phyloP scores from a whole-genome alignment of 495 filamentous ascomycete species.

The Penicillium atrosanguineum region DNA sequence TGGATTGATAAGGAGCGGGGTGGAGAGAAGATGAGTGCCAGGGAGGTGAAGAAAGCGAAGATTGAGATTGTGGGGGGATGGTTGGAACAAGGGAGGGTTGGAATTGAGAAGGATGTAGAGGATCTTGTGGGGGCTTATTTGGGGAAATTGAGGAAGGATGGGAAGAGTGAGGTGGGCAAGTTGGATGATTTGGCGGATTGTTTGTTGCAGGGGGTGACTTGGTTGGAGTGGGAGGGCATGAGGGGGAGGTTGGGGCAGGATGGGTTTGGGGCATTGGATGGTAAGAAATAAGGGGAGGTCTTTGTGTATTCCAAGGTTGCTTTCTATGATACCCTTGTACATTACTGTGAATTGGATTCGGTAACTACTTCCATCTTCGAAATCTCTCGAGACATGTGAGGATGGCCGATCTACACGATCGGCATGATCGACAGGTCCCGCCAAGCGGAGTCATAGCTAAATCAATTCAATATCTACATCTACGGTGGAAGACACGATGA shows the following conservation, averaged over 20 bases:
- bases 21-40: conserved; percentile 20
- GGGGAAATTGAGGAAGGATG: conserved; percentile 27
- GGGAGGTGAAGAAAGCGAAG: conserved; percentile 59
- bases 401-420: conserved; percentile 1
- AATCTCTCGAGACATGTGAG: not conserved
- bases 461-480: not conserved
- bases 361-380: not conserved
- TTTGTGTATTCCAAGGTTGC: not conserved
- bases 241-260: conserved; percentile 43
- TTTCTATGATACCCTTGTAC: not conserved
- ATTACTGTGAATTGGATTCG: not conserved
- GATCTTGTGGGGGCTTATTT: conserved; percentile 46
- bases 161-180: conserved; percentile 52
- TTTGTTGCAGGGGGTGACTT: conserved; percentile 80
- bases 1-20: conserved; percentile 26
- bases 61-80: conserved; percentile 60
- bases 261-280: conserved; percentile 18
- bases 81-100: conserved; percentile 31
- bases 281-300: not conserved
- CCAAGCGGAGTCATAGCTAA: not conserved
- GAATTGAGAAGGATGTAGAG: conserved; percentile 28
- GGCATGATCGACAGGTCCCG: conserved; percentile 1
- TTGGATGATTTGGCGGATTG: conserved; percentile 92
- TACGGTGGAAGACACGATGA: too few relatives aligned
- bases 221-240: conserved; percentile 81